These are phyloP conservation scores for Samsoniella hepiali DNA, from an alignment of 2,329 filamentous ascomycete species.

Conservation along the genomic window DNA sequence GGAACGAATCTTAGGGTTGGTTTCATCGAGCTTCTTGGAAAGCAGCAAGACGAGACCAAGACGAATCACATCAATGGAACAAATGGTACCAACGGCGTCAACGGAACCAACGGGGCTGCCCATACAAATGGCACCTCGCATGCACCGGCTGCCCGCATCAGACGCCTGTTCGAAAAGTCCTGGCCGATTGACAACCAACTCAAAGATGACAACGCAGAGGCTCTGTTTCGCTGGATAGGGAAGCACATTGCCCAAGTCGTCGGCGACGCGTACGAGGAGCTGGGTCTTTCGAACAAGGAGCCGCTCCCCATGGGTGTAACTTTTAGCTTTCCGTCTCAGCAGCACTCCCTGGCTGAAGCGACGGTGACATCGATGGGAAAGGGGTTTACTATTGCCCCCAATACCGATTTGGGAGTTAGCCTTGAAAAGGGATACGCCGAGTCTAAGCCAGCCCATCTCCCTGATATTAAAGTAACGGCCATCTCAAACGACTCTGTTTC, in stretches of 20 bases:
- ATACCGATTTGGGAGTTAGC: conserved; percentile 58
- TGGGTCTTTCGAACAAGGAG: conserved; percentile 40
- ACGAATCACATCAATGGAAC: conserved; percentile 24
- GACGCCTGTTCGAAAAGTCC: conserved; percentile 61
- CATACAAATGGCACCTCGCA: conserved; percentile 5
- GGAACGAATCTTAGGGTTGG: conserved; percentile 67
- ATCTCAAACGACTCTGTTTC: conserved; percentile 82
- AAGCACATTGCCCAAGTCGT: conserved; percentile 73
- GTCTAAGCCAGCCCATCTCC: conserved; percentile 48
- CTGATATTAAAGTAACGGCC: conserved; percentile 66
- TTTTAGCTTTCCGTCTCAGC: conserved; percentile 68
- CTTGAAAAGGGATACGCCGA: conserved; percentile 57
- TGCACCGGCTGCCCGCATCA: conserved; percentile 39
- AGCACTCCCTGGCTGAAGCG: conserved; percentile 60
- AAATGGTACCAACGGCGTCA: conserved; percentile 13
- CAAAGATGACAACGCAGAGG: conserved; percentile 70
- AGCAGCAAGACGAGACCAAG: conserved; percentile 24
- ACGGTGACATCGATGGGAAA: conserved; percentile 68
- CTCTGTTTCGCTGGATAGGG: conserved; percentile 79
- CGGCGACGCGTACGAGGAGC: conserved; percentile 47
- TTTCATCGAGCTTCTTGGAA: conserved; percentile 58
- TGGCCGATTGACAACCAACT: conserved; percentile 73
- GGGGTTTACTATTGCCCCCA: conserved; percentile 61
- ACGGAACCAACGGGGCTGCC: conserved; percentile 2
- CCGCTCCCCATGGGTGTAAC: conserved; percentile 64